Conservation (phyloP, 176 grass and related monocot genomes). For the Phyllostachys edulis region DNA sequence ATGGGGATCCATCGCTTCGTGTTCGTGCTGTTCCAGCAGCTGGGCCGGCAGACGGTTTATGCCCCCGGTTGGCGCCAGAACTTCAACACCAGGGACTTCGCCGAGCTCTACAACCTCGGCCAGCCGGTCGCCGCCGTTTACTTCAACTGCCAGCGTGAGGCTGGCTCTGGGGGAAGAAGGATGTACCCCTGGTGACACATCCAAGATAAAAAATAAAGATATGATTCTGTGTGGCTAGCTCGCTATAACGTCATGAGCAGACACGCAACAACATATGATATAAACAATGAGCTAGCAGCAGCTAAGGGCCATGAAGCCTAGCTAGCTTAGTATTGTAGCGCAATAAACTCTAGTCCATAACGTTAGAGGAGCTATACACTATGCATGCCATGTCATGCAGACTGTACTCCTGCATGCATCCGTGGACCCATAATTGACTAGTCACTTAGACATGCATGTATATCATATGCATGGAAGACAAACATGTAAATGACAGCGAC, state of each 20-base stretch:
- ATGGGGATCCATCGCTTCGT: slow-evolving; percentile 74
- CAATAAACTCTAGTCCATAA: not conserved
- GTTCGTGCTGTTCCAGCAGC: slow-evolving; percentile 74
- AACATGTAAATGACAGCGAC: not conserved
- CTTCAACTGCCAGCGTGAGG: slow-evolving; percentile 86
- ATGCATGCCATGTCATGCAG: not conserved
- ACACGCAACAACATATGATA: not conserved
- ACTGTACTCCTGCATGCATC: not conserved
- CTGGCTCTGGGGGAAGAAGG: slow-evolving; percentile 67
- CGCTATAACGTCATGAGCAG: not conserved
- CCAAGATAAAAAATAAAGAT: not conserved
- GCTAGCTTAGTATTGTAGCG: not conserved
- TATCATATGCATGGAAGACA: slow-evolving; percentile 3
- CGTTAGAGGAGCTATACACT: not conserved
- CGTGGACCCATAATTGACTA: not conserved
- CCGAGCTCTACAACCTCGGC: slow-evolving; percentile 71
- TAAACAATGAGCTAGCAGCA: not conserved
- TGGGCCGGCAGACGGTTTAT: slow-evolving; percentile 46
- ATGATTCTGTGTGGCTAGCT: not conserved
- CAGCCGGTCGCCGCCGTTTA: slow-evolving; percentile 50
- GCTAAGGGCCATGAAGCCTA: not conserved
- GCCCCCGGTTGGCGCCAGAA: slow-evolving; percentile 67
- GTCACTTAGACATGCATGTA: not conserved
- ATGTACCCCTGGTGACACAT: slow-evolving; percentile 7
- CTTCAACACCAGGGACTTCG: slow-evolving; percentile 75